phyloP scores from a whole-genome alignment of 345 rosid genomes.

The Streptanthus diversifolius region DNA sequence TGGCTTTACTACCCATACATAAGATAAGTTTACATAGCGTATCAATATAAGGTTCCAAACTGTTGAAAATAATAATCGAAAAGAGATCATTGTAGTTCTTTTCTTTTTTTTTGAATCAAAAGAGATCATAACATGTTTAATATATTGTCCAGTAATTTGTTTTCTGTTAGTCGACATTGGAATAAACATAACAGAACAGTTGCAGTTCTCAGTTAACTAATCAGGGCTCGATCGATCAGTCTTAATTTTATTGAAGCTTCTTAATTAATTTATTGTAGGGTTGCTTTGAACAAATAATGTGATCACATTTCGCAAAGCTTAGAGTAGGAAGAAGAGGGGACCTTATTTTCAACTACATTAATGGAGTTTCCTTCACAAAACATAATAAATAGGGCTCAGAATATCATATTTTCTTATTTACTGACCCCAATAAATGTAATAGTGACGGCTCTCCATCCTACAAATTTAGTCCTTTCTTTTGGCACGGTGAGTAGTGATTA shows the following conservation, averaged over 20 bases:
- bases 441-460: slow-evolving; percentile 27
- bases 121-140: too few species aligned
- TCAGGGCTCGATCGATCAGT: slow-evolving; percentile 4
- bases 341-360: slow-evolving; percentile 19
- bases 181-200: background rate
- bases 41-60: background rate
- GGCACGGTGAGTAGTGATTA: background rate
- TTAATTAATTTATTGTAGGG: too few species aligned
- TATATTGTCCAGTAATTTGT: background rate
- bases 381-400: slow-evolving; percentile 22
- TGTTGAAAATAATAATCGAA: background rate
- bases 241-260: background rate
- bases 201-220: background rate
- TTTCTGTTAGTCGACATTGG: background rate
- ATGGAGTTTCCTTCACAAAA: slow-evolving; percentile 15
- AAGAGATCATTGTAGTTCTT: too few species aligned
- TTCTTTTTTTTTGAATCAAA: too few species aligned
- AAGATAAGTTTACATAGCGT: background rate
- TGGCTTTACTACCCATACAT: background rate
- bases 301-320: background rate
- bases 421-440: slow-evolving; percentile 27
- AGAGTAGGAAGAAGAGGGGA: slow-evolving; percentile 17
- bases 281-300: background rate
- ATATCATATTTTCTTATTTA: slow-evolving; percentile 26
- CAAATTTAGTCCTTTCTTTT: slow-evolving; percentile 18